These are phyloP conservation scores for Vanderwaltozyma tropicalis DNA, from an alignment of 805 yeast genomes.

Conservation along the genomic window DNA sequence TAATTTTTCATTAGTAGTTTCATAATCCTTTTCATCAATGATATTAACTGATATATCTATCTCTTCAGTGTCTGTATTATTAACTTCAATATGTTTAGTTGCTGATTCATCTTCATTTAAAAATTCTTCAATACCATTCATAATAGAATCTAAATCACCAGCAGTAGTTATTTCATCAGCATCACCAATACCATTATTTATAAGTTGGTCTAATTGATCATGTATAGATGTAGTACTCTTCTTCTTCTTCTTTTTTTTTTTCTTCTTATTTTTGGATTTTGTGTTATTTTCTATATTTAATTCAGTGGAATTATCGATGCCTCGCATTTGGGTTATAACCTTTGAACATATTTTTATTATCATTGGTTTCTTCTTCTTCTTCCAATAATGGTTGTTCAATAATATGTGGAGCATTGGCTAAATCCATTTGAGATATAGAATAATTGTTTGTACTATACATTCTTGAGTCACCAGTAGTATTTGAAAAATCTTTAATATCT, in stretches of 20 bases:
- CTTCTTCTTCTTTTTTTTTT: slow-evolving; percentile 6
- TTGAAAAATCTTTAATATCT: slow-evolving; percentile 1
- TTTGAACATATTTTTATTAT: slow-evolving; percentile 10
- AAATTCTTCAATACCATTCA: slow-evolving; percentile 19
- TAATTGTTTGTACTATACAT: slow-evolving; percentile 21
- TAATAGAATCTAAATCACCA: slow-evolving; percentile 9
- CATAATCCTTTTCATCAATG: background rate
- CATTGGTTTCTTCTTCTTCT: slow-evolving; percentile 14
- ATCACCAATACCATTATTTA: background rate
- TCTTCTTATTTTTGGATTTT: background rate
- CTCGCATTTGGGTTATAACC: slow-evolving; percentile 13
- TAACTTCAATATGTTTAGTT: background rate
- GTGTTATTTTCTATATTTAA: background rate
- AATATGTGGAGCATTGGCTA: slow-evolving; percentile 21
- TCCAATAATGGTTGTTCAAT: slow-evolving; percentile 14
- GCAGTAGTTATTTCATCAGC: background rate
- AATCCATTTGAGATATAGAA: slow-evolving; percentile 21
- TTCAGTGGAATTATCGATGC: slow-evolving; percentile 3
- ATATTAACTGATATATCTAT: background rate
- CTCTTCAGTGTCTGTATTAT: background rate
- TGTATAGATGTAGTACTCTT: background rate
- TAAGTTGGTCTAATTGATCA: slow-evolving; percentile 1
- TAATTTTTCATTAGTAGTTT: too few relatives aligned
- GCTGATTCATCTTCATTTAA: slow-evolving; percentile 6
- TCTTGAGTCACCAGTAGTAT: slow-evolving; percentile 2